Percentiles rank a stretch among this genome's conserved stretches.
These are phyloP conservation scores for Syzygium grande DNA, from an alignment of 345 rosid species.

Conservation along the genomic window DNA sequence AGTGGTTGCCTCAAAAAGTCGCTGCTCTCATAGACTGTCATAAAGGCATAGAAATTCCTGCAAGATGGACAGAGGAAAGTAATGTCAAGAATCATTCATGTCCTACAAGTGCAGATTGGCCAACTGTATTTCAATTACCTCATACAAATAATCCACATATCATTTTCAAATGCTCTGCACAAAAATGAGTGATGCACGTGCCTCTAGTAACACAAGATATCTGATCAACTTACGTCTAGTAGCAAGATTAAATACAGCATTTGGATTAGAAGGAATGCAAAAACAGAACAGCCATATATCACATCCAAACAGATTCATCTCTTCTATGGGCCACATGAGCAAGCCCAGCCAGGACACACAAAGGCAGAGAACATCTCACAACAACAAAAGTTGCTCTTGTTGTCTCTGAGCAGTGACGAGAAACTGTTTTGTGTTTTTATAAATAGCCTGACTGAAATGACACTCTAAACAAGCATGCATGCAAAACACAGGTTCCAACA, in stretches of 20 bases:
- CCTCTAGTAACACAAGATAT: not conserved
- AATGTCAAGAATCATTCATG: not conserved
- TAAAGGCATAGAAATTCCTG: constrained; percentile 49
- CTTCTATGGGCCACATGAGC: not conserved
- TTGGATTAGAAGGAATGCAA: not conserved
- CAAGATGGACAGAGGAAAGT: not conserved
- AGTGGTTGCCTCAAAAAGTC: not conserved
- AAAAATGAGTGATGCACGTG: not conserved
- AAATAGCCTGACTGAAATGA: not conserved
- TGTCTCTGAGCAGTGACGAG: not conserved
- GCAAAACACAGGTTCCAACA: not conserved
- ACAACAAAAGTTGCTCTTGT: not conserved
- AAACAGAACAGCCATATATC: not conserved
- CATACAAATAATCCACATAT: not conserved
- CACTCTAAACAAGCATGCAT: not conserved
- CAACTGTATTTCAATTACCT: not conserved
- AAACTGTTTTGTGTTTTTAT: not conserved
- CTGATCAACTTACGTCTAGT: not conserved
- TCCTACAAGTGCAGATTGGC: not conserved
- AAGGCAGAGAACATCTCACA: not conserved
- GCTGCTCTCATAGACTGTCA: constrained; percentile 7
- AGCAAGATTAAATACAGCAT: not conserved
- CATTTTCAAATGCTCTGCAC: not conserved
- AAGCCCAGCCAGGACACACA: not conserved
- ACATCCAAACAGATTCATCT: not conserved